Base-by-base conservation (phyloP, 2,329 filamentous ascomycete species). In the Trichoderma koningiopsis region DNA sequence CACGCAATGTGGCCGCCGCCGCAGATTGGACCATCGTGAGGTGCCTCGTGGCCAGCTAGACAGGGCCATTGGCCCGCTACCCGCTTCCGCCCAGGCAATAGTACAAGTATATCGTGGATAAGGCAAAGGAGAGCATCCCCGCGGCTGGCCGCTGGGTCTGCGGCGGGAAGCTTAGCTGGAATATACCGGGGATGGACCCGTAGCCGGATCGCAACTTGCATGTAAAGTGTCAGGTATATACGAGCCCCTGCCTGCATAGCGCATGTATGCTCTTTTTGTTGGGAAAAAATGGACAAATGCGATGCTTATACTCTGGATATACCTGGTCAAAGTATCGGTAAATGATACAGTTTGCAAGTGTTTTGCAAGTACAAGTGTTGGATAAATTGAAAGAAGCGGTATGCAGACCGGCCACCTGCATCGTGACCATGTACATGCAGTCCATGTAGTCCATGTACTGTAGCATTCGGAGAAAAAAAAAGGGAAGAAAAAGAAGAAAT, bases 1-100 rank as follows among this genome's bases (percentile, higher is more conserved):
- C 59, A 68, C 58, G 58, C 66, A 68, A 63, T 63, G 49, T 63
- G 29, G 59, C n/a, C 31, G 57, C 19, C 52, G 66, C 56, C 58
- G 35, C 59, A 62, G 49, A 68, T 68, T 68, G 66, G 66, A 52
- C n/a, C 37, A 52, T 68, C 47, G 35, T 56, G 19, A 55, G 29
- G 22, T 63, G 52, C 66, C 66, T 68, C 59, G 66, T 68, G 66
- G 66, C 29, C 52, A 58, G 49, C 27, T 29, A 33, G 58, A 62
- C 65, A 53, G 56, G 57, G 56, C 57, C 43, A 68, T 61, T 61
- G 65, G 56, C 65, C 57, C 57, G 56, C 65, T 68, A 68, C 49
- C 65, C 65, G 65, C 64, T 59, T 68, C 65, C 65, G 55, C 55
- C 31, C 56, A 55, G 49, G 35, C 57, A 68, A 53, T 43, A 40